A percentile compares a stretch with the other conserved stretches of the same genome.
Evolutionary conservation across 1,139 yeast species (phyloP).

Genomic region (Saccharomyces hybrid): DNA sequence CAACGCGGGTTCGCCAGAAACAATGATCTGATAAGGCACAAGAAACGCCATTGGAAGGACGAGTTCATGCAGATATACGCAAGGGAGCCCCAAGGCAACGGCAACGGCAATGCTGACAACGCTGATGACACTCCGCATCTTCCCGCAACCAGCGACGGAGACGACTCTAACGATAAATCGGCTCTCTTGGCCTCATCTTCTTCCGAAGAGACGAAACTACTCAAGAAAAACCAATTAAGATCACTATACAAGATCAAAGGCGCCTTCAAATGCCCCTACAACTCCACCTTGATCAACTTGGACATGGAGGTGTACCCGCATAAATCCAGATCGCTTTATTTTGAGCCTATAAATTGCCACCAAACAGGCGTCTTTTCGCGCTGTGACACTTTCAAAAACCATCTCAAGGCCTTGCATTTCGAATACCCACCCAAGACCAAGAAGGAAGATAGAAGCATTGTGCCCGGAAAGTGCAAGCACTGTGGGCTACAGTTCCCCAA

Average conservation of each 20-base stretch:
- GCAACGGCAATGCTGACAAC: not conserved
- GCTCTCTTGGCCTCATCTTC: not conserved
- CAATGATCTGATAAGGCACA: conserved; percentile 74
- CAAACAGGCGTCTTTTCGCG: conserved; percentile 75
- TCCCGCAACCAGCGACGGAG: not conserved
- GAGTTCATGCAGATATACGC: conserved; percentile 30
- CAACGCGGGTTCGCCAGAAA: conserved; percentile 78
- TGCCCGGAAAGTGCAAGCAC: conserved; percentile 65
- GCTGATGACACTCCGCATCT: not conserved
- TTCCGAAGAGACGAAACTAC: not conserved
- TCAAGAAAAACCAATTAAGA: conserved; percentile 16
- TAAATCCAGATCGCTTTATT: conserved; percentile 12
- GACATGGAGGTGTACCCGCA: conserved; percentile 24
- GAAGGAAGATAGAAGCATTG: conserved; percentile 60
- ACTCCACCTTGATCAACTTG: conserved; percentile 22
- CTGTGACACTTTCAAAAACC: conserved; percentile 87
- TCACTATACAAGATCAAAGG: conserved; percentile 32
- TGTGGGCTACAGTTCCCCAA: conserved; percentile 56
- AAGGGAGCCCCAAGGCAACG: not conserved
- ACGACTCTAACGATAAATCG: not conserved
- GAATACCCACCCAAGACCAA: conserved; percentile 79
- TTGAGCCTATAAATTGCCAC: conserved; percentile 44
- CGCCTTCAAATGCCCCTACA: conserved; percentile 42
- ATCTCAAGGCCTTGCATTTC: conserved; percentile 79
- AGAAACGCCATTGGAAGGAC: conserved; percentile 72